Evolutionary conservation across 345 rosid species (phyloP), one percentile per base, ranked within the genome.

Genomic region (Aquilaria sinensis): DNA sequence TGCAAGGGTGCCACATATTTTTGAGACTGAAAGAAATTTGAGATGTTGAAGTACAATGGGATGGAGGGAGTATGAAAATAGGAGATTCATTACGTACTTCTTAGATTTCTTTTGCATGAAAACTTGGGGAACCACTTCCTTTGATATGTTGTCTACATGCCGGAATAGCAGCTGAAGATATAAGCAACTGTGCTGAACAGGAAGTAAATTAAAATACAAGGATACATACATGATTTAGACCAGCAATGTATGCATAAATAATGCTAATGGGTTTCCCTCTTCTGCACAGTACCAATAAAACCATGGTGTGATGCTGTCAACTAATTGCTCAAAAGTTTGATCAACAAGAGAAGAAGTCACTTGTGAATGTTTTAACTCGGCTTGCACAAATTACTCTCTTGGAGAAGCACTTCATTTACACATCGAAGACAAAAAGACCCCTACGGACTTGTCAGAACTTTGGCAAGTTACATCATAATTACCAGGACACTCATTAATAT

Each of bases 81-180:
- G 8, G 56, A 57, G 52, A 59, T 61, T 10, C 14, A 49, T 51
- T 5, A 43, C 10, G 34, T 78, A 93, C 97, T 88, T 88, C 72
- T 82, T 93, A 8, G 66, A 49, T 80, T 85, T 90, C 78, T 78
- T 93, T 56, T 73, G 72, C 72, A 63, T 72, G 80, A 90, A 93
- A 73, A 86, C 82, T 60, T 70, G 77, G 47, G 97, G 91, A 82
- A 94, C 83, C 73, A 68, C 82, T 60, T 88, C 89, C 67, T 77
- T 78, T 5, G 96, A 78, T 63, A 94, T 64, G 63, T 72, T 77
- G 81, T 94, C 97, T n/a, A 76, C 83, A 13, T 83, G 83, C 58
- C 71, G 80, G 56, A 56, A 90, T 69, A 93, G 78, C 68, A 93
- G 99, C 83, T 85, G 96, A 70, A 94, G 90, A 80, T 94, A 94